phyloP scores from a whole-genome alignment of 148 eudicot genomes.

The Polygonum aviculare region DNA sequence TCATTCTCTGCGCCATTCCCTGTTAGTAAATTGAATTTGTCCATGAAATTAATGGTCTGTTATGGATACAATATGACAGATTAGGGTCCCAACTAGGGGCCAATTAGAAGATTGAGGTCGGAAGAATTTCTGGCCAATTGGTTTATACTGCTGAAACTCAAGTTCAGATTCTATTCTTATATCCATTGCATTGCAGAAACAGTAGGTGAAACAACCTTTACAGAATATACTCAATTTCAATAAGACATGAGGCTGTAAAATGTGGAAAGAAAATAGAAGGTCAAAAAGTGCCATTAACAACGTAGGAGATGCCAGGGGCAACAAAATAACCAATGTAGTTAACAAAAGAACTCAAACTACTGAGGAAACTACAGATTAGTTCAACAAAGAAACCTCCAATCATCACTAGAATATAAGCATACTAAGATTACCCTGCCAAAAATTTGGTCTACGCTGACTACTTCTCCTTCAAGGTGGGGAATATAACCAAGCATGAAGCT shows the following conservation, averaged over 20 bases:
- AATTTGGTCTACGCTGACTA: not conserved
- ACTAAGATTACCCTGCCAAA: not conserved
- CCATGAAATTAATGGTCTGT: no score
- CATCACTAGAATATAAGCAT: not conserved
- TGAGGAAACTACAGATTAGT: not conserved
- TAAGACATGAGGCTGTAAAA: not conserved
- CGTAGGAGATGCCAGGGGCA: not conserved
- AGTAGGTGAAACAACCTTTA: no score
- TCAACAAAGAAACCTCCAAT: not conserved
- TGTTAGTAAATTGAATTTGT: not conserved
- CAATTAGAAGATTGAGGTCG: no score
- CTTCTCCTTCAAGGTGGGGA: not conserved
- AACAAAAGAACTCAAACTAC: not conserved
- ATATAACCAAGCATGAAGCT: not conserved
- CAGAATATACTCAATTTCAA: no score
- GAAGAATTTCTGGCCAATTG: no score
- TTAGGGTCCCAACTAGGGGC: no score
- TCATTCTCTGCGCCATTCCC: not conserved
- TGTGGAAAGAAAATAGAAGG: not conserved
- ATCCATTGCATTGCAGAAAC: no score
- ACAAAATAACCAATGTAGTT: not conserved
- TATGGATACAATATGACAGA: no score
- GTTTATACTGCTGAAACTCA: no score
- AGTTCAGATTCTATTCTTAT: no score
- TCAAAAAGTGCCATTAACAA: not conserved